phyloP scores from a whole-genome alignment of 2,329 filamentous ascomycete genomes.

The Aspergillus arachidicola region DNA sequence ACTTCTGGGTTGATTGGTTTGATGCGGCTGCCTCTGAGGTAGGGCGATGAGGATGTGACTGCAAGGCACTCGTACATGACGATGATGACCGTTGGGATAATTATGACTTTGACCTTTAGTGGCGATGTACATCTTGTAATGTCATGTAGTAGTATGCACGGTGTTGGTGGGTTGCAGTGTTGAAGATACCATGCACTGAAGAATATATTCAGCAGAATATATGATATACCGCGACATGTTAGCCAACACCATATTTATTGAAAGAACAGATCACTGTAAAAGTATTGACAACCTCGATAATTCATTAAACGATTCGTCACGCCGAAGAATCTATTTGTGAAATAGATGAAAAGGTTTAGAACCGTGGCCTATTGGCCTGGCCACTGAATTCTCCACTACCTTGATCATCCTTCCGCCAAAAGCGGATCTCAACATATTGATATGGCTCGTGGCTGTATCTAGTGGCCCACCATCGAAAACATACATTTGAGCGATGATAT shows the following conservation, averaged over 20 bases:
- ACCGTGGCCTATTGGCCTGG: neutral
- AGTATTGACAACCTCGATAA: neutral
- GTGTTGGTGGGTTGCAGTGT: neutral
- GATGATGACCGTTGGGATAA: neutral
- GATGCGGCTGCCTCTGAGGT: neutral
- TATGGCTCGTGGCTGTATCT: neutral
- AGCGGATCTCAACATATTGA: neutral
- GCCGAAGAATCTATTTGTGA: neutral
- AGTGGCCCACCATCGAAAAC: neutral
- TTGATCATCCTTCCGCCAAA: neutral
- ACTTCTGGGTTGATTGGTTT: constrained; percentile 19
- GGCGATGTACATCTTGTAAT: neutral
- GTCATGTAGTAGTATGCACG: neutral
- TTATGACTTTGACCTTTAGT: neutral
- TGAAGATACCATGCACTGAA: neutral
- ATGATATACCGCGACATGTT: neutral
- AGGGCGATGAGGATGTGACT: neutral
- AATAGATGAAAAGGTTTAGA: rapidly evolving
- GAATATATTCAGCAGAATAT: neutral
- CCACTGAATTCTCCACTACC: neutral
- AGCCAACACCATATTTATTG: neutral
- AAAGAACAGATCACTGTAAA: neutral
- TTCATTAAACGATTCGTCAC: no score
- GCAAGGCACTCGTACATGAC: neutral
- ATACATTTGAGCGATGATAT: no score